Conservation (phyloP, 257 asterid species). For the Nicotiana sylvestris region DNA sequence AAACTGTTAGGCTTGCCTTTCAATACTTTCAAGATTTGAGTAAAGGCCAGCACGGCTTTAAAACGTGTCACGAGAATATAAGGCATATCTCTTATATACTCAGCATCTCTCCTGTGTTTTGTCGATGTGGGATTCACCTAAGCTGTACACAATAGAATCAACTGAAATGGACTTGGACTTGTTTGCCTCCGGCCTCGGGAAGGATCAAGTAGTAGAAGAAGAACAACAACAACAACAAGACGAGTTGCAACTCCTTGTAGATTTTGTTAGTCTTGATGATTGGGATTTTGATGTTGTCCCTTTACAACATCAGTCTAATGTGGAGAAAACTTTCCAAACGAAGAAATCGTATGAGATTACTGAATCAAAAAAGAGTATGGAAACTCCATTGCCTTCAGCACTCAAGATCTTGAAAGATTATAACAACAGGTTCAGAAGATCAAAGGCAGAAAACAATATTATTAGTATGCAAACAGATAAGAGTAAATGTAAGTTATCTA, state of each 20-base stretch:
- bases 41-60: no score
- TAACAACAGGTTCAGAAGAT: conserved; percentile 34
- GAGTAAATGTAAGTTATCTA: conserved; percentile 11
- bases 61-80: no score
- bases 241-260: background rate
- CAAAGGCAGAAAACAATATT: conserved; percentile 10
- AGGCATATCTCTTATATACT: no score
- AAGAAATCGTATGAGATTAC: background rate
- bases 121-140: no score
- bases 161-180: no score
- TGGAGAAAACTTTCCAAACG: conserved; percentile 1
- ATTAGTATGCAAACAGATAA: conserved; percentile 5
- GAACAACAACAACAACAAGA: no score
- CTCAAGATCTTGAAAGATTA: conserved; percentile 44
- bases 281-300: conserved; percentile 13
- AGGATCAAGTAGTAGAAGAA: no score
- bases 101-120: no score
- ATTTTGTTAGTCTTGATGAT: conserved; percentile 18
- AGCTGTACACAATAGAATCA: no score
- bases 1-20: background rate
- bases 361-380: conserved; percentile 14
- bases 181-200: no score
- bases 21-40: background rate
- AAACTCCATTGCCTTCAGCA: conserved; percentile 17
- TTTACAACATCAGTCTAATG: conserved; percentile 21